Evolutionary conservation across 164 flowering plant species (phyloP).

Genomic region (Tetracentron sinense): DNA sequence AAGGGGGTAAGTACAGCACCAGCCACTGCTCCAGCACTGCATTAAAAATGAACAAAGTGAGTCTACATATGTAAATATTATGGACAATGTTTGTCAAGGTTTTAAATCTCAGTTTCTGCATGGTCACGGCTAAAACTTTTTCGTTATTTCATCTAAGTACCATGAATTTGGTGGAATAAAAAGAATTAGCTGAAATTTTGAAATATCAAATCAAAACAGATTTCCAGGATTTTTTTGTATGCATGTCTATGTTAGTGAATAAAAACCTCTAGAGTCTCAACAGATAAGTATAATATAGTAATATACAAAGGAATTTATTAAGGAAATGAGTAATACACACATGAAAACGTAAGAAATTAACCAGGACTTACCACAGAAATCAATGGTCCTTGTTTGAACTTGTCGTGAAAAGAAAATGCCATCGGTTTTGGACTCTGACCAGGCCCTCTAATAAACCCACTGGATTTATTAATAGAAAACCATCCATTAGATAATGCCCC

Average conservation of each 20-base stretch:
- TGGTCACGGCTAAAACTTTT: no score
- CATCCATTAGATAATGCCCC: conserved; percentile 5
- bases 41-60: conserved; percentile 7
- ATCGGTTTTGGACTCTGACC: conserved; percentile 80
- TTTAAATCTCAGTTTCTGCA: neutral
- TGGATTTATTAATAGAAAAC: conserved; percentile 20
- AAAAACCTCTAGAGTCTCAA: neutral
- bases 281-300: neutral
- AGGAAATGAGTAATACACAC: no score
- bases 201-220: neutral
- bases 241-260: neutral
- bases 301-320: neutral
- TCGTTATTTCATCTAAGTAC: no score
- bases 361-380: conserved; percentile 71
- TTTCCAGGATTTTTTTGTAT: no score
- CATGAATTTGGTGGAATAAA: neutral
- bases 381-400: conserved; percentile 85
- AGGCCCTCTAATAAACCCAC: conserved; percentile 96
- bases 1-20: conserved; percentile 95
- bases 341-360: neutral
- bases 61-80: neutral
- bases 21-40: conserved; percentile 98
- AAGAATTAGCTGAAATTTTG: neutral
- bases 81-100: no score
- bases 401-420: conserved; percentile 81